Evolutionary conservation across 1,284 basidiomycete species (phyloP), one percentile per base, ranked within the genome.

Genomic region (Fomitopsis betulina): DNA sequence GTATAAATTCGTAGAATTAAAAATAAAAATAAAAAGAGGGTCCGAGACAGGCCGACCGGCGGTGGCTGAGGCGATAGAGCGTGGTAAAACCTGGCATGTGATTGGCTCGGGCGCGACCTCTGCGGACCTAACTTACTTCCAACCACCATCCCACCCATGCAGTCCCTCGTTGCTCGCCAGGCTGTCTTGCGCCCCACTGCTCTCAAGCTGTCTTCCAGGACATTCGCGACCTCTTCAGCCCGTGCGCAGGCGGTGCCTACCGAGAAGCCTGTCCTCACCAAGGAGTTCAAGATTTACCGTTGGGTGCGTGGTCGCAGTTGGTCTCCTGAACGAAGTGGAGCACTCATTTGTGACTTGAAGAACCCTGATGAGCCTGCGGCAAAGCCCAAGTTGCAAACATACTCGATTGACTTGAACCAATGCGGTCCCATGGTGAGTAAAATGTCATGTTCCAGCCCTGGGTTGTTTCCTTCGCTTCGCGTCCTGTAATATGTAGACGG

Each of bases 211-310:
- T 62, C 66, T 10, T 55, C 64, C 53, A 69, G 76, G 40, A 61
- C 70, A 21, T 77, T 78, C 60, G 70, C 74, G 40, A 70, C 74
- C 17, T 74, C 74, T 4, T 66, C 69, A 1, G 63, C 68, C 35
- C 68, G 72, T 49, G 63, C 66, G 12, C 76, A 76, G 70, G 77
- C 77, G 8, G 71, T 73, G 15, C 75, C 76, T 1, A 68, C 72
- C 1, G 70, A 77, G 70, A 76, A 76, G 62, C 72, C 71, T 42
- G 72, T 77, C 38, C 62, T 77, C 60, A 73, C 78, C 61, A 97
- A 97, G 79, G 88, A 92, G 75, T 96, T 98, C 81, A 93, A 95
- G 82, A 94, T 97, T 66, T 98, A 98, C 78, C 90, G 94, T 73
- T 97, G 94, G 94, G 92, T 93, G 61, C 56, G 69, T 67, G 43